Evolutionary conservation across 352 stramenopile species (phyloP).

Genomic region (Elongisporangium prolatum): DNA sequence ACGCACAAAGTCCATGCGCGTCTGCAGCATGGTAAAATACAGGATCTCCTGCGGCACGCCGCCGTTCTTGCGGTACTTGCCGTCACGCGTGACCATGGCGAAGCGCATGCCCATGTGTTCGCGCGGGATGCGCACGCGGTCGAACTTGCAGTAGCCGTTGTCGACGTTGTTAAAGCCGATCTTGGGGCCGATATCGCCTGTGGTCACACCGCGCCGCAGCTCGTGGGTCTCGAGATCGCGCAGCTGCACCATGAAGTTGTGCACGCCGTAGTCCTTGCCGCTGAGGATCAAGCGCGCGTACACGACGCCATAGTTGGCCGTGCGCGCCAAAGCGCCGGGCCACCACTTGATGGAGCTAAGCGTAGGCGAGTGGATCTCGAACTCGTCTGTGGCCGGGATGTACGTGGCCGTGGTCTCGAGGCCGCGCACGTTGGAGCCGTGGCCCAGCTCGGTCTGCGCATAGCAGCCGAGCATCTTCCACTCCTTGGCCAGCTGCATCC

Average conservation of each 20-base stretch:
- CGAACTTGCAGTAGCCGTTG: conserved; percentile 60
- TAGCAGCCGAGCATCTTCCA: conserved; percentile 82
- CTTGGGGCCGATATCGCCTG: conserved; percentile 68
- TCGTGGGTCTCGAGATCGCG: conserved; percentile 84
- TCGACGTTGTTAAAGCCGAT: conserved; percentile 74
- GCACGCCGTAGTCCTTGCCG: conserved; percentile 88
- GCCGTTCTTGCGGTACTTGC: conserved; percentile 58
- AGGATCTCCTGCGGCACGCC: conserved; percentile 43
- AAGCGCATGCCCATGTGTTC: conserved; percentile 68
- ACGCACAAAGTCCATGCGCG: conserved; percentile 62
- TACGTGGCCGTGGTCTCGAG: conserved; percentile 96
- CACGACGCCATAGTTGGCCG: conserved; percentile 88
- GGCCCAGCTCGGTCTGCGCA: conserved; percentile 86
- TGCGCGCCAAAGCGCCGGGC: conserved; percentile 92
- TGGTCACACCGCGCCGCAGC: conserved; percentile 37
- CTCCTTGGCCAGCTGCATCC: conserved; percentile 65
- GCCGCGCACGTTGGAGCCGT: conserved; percentile 83
- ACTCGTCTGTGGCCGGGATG: conserved; percentile 85
- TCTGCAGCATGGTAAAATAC: conserved; percentile 84
- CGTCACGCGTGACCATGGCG: conserved; percentile 45
- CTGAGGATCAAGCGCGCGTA: conserved; percentile 86
- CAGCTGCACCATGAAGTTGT: conserved; percentile 96
- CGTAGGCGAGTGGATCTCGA: conserved; percentile 94
- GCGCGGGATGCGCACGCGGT: conserved; percentile 53
- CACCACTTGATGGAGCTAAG: conserved; percentile 96